These are phyloP conservation scores for Pueraria montana DNA, from an alignment of 306 rosid species.

Conservation along the genomic window DNA sequence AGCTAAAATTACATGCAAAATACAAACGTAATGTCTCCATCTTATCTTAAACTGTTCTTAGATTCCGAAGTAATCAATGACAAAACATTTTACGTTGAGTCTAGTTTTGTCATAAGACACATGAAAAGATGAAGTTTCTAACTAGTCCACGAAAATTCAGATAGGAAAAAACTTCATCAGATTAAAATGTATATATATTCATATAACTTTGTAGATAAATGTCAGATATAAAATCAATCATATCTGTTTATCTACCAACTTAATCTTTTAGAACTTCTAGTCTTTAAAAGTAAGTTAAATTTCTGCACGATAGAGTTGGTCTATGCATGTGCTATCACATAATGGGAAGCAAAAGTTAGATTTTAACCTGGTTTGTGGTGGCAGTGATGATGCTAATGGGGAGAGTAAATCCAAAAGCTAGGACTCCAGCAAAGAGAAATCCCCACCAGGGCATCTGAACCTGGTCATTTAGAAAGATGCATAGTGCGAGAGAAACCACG, in stretches of 20 bases:
- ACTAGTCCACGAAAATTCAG: not conserved
- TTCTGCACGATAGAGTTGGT: not conserved
- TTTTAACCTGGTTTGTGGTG: constrained; percentile 86
- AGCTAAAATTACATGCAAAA: not conserved
- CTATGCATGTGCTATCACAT: not conserved
- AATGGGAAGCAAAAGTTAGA: constrained; percentile 30
- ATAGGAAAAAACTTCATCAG: not conserved
- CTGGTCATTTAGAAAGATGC: constrained; percentile 75
- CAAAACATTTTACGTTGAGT: constrained; percentile 31
- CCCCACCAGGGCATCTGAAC: constrained; percentile 98
- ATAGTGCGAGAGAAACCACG: constrained; percentile 66
- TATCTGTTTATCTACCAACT: not conserved
- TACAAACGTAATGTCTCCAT: not conserved
- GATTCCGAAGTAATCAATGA: not conserved
- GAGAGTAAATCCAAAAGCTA: constrained; percentile 81
- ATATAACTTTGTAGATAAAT: not conserved
- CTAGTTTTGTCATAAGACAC: not conserved
- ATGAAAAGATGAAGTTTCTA: constrained; percentile 1
- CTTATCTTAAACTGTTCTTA: not conserved
- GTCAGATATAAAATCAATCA: not conserved
- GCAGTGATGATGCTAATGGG: constrained; percentile 92
- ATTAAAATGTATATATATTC: not conserved
- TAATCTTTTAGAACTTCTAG: no score
- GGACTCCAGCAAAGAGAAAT: constrained; percentile 69
- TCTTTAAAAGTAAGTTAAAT: not conserved